Base-by-base conservation (phyloP, 176 grass and related monocot genomes). In the Oryza longistaminata region DNA sequence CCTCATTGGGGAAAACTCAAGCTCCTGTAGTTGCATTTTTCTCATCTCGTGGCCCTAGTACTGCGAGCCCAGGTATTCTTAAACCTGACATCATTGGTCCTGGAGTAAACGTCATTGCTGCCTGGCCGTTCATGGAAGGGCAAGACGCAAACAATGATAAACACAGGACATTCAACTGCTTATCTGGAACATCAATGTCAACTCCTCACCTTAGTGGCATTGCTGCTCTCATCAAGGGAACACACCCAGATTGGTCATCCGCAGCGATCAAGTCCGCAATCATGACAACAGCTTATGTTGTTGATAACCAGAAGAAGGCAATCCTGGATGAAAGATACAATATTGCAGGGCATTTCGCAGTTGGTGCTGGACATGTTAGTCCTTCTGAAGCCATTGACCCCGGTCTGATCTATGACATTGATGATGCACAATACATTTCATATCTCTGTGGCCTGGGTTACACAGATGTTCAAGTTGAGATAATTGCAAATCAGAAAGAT, bases 131-230 rank as follows among this genome's bases (percentile, higher is more conserved):
- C 53, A 31, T 35, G 1, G 71, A 78, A 46, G 83, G 83, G 12
- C 73, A 83, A 16, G 2, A 16, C 31, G 5, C 2, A 2, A 5
- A 0, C 3, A 3, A 4, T 4, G 14, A 1, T 39, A 1, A 53
- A 0, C 11, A 2, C 19, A 14, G 19, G 37, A 15, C 5, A 29
- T 90, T 90, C 29, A 86, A 82, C 39, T 55, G 39, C 31, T 13
- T 86, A 21, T 90, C 83, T 27, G 83, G 88, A 24, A 86, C 88
- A 45, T 89, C 87, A 50, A 85, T 89, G 82, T 74, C 82, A 16
- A 33, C 87, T 33, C 89, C 89, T 61, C 89, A 88, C 66, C 89
- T 91, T 11, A 91, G 89, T 67, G 89, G 85, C 14, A 85, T 88
- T 16, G 81, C 85, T 3, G 89, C 89, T 21, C 53, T 91, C 24